These are phyloP conservation scores for Phytophthora sp. DNA, from an alignment of 352 stramenopile species.

Conservation along the genomic window DNA sequence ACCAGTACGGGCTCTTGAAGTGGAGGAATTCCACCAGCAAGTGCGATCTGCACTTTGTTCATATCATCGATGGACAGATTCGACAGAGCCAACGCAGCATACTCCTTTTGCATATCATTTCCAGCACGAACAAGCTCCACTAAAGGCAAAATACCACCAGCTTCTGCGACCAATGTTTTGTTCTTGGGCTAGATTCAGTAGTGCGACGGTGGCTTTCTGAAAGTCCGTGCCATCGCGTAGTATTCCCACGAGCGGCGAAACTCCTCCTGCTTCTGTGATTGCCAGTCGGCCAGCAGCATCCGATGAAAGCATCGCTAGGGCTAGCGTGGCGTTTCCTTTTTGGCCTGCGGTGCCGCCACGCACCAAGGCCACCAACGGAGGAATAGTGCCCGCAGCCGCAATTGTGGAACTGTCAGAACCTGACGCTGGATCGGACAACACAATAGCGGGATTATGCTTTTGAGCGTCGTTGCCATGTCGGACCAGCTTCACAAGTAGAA, in stretches of 20 bases:
- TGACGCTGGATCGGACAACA: neutral
- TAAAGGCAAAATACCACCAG: neutral
- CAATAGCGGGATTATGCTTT: too few species aligned
- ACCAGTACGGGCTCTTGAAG: too few species aligned
- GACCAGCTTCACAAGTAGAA: too few species aligned
- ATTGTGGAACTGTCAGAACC: neutral
- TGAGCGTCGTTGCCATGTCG: too few species aligned
- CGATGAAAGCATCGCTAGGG: neutral
- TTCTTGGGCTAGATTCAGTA: neutral
- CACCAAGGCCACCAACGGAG: neutral
- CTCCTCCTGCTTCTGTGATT: conserved; percentile 2
- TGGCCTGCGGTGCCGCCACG: neutral
- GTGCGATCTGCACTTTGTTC: too few species aligned
- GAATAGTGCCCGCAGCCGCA: neutral
- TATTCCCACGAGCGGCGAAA: neutral
- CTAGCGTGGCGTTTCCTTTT: conserved; percentile 5
- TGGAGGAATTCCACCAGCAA: too few species aligned
- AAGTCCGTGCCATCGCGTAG: neutral
- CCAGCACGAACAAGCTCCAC: neutral
- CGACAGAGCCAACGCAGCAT: neutral
- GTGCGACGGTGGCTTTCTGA: neutral
- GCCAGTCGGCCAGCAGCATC: neutral
- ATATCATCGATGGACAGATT: conserved; percentile 5
- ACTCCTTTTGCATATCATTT: neutral
- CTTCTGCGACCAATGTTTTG: neutral